Base-by-base conservation (phyloP, 2,329 filamentous ascomycete species). In the Fusarium sterilihyphosum region DNA sequence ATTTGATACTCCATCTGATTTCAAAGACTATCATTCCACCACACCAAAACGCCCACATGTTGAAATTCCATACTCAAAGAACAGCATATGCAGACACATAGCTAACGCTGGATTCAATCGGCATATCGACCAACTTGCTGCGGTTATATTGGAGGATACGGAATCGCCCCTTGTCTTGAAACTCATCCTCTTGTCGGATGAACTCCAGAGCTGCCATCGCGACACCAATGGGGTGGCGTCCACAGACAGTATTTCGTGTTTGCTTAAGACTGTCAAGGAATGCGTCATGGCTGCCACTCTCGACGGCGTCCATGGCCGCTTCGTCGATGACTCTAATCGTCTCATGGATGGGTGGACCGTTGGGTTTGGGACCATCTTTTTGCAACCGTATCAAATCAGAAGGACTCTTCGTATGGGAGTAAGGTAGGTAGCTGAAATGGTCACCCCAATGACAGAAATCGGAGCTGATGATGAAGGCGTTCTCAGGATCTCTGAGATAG, bases 361-460 rank as follows among this genome's bases (percentile, higher is more conserved):
- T 80, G 22, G 83, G 86, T 38, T 65, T 81, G 1, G 78, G 78
- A 3, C 81, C 81, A 14, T 77, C 73, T 6, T 81, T 62, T 10
- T 76, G 69, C 41, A 85, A 84, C 29, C 79, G 84, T 73, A 73
- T 85, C 79, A 84, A 83, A 70, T 79, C 82, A 75, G 31, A 85
- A 5, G 84, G 73, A 18, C 83, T 80, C 41, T 79, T 81, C 78
- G 74, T 86, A 63, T 70, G 88, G 68, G 68, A 88, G 81, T 98
- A 98, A 67, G 92, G 92, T 35, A 91, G 94, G 82, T 98, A 99
- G 63, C 56, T 57, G 82, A 98, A 99, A 56, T 94, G 88, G 1
- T 86, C 77, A 17, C 96, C 96, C 96, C 96, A 99, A 83, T 99
- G 96, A 74, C 96, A 98, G 82, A 99, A 99, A 82, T 99, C 96